Evolutionary conservation across 805 yeast genomes (phyloP), one percentile per base, ranked within the genome.

Genomic region (Cyberlindnera mycetangii): DNA sequence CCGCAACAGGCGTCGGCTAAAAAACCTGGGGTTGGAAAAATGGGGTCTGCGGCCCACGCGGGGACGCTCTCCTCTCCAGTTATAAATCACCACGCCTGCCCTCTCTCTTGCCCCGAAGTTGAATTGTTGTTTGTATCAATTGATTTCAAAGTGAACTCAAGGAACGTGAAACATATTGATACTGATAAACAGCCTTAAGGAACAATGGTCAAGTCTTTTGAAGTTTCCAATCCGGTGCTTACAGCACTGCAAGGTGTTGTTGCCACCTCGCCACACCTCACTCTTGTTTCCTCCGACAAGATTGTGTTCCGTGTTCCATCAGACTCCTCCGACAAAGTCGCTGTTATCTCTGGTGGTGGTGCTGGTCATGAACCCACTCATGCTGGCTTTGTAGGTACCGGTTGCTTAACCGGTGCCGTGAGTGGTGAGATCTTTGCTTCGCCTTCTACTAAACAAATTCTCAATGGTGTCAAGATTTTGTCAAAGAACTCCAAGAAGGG

Each of bases 341-440:
- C 87, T 6, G 58, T 90, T 39, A 68, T 90, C 21, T 81, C 96
- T 27, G 97, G 97, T 48, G 98, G 98, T 44, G 97, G 97, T 21
- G 81, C 90, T 12, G 98, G 98, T 38, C 98, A 90, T 60, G 98
- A 90, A 65, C 97, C 97, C 20, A 73, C 89, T 4, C 97, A 92
- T 59, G 90, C 87, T 8, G 97, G 96, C 0, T 90, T 81, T 62
- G 89, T 90, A 18, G 97, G 97, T 11, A 73, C 79, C 12, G 95
- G 95, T 39, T 68, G 85, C 54, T 65, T 90, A 32, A 88, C 86
- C 53, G 95, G 83, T 32, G 97, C 96, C 0, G 96, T 90, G 5
- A 80, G 89, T 42, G 98, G 98, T 30, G 79, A 83, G 42, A 75
- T 88, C n/a, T 90, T 90, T 69, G 97, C 97, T 0, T 88, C 96